phyloP scores from a whole-genome alignment of 2,329 filamentous ascomycete genomes.

The Fusarium haematococcum region DNA sequence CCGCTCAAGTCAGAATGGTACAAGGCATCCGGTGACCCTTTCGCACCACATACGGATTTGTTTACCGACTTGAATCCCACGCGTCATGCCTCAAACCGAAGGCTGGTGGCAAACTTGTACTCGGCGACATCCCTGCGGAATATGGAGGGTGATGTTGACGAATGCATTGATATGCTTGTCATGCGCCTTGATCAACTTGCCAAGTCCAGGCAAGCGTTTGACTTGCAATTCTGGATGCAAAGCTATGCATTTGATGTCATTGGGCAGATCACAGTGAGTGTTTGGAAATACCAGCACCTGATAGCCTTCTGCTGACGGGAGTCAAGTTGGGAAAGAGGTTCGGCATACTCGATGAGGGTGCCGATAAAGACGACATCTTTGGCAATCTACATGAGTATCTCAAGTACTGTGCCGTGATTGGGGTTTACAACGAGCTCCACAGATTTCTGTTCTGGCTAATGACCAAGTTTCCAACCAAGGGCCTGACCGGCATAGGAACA shows the following conservation, averaged over 20 bases:
- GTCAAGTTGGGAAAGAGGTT: slow-evolving; percentile 1
- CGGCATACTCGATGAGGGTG: not conserved
- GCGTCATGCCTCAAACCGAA: slow-evolving; percentile 1
- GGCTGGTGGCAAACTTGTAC: slow-evolving; percentile 10
- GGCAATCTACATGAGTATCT: not conserved
- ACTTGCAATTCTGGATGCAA: slow-evolving; percentile 20
- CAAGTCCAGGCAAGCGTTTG: not conserved
- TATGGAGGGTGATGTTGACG: slow-evolving; percentile 8
- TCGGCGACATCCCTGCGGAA: slow-evolving; percentile 1
- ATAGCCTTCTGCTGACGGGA: not conserved
- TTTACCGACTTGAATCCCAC: slow-evolving; percentile 5
- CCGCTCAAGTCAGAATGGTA: slow-evolving; percentile 5
- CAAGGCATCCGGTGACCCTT: not conserved
- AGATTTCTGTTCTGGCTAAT: not conserved
- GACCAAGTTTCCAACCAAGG: not conserved
- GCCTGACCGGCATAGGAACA: not conserved
- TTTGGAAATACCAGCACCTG: too few species aligned
- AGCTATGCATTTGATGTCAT: slow-evolving; percentile 18
- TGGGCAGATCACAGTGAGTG: slow-evolving; percentile 11
- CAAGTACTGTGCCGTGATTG: slow-evolving; percentile 1
- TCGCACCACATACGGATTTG: not conserved
- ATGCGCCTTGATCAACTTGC: not conserved
- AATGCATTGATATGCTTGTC: slow-evolving; percentile 2
- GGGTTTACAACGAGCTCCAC: not conserved
- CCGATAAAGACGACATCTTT: not conserved